A percentile compares a stretch with the other conserved stretches of the same genome.
phyloP scores from a whole-genome alignment of 768 basidiomycete species.

The Boletus rex-veris region DNA sequence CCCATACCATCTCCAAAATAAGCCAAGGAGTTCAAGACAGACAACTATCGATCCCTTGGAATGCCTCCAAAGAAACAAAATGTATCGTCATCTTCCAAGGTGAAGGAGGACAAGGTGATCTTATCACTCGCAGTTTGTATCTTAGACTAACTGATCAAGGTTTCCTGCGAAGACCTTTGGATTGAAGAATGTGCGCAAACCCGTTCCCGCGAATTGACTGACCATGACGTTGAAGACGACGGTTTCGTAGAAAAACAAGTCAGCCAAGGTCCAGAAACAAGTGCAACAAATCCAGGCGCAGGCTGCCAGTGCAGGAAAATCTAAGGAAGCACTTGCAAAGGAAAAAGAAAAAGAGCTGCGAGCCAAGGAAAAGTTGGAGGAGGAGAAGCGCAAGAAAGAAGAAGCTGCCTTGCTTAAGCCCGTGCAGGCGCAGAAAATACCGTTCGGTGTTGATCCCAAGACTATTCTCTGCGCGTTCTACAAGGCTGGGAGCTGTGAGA shows the following conservation, averaged over 20 bases:
- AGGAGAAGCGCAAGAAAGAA: conserved; percentile 81
- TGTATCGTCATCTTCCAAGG: conserved; percentile 55
- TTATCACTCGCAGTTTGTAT: conserved; percentile 10
- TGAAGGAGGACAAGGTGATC: conserved; percentile 78
- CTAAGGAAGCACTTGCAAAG: conserved; percentile 72
- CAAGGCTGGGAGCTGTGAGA: conserved; percentile 91
- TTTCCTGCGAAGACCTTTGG: conserved; percentile 67
- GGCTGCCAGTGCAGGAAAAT: conserved; percentile 71
- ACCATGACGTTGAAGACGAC: conserved; percentile 4
- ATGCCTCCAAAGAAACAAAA: conserved; percentile 87
- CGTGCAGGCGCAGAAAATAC: conserved; percentile 79
- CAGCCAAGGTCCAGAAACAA: conserved; percentile 85
- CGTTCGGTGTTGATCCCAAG: conserved; percentile 96
- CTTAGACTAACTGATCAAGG: conserved; percentile 28
- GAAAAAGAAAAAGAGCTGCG: conserved; percentile 80
- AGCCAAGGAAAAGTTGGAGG: conserved; percentile 71
- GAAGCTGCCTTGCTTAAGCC: conserved; percentile 81
- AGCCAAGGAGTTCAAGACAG: neutral
- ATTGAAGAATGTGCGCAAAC: conserved; percentile 71
- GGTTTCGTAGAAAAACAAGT: conserved; percentile 80
- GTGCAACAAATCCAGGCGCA: conserved; percentile 80
- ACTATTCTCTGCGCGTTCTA: conserved; percentile 88
- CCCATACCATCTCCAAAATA: neutral
- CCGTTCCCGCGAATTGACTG: conserved; percentile 2
- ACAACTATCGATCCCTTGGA: neutral